Percentiles rank a stretch among this genome's conserved stretches.
Conservation (phyloP, 352 stramenopile genomes). For the Pythium insidiosum region DNA sequence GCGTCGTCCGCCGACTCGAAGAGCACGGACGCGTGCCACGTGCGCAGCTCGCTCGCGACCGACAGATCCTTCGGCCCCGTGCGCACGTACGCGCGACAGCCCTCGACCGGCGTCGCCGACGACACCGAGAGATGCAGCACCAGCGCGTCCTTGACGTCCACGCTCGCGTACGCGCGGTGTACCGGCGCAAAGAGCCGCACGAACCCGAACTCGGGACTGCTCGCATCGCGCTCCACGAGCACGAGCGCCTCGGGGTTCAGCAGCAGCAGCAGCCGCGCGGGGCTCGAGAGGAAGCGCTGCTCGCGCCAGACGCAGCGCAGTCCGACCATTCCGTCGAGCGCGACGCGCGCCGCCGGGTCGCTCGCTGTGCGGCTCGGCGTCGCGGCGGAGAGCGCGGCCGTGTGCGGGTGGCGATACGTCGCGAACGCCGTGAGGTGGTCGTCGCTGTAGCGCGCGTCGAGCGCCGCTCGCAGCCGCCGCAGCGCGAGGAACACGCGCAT, state of each 20-base stretch:
- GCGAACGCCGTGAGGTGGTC: slow-evolving; percentile 51
- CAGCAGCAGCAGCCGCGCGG: slow-evolving; percentile 52
- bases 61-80: slow-evolving; percentile 18
- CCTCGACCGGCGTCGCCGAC: slow-evolving; percentile 38
- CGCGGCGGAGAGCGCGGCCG: slow-evolving; percentile 25
- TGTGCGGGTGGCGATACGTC: slow-evolving; percentile 50
- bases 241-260: slow-evolving; percentile 70
- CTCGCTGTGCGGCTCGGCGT: slow-evolving; percentile 9
- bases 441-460: slow-evolving; percentile 32
- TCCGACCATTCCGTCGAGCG: slow-evolving; percentile 51
- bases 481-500: slow-evolving; percentile 65
- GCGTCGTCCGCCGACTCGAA: slow-evolving; percentile 59
- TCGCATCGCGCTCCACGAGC: slow-evolving; percentile 40
- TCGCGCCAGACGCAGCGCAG: slow-evolving; percentile 70
- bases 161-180: slow-evolving; percentile 59
- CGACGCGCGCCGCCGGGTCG: slow-evolving; percentile 12
- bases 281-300: slow-evolving; percentile 59
- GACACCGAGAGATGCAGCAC: slow-evolving; percentile 65
- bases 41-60: slow-evolving; percentile 18
- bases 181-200: slow-evolving; percentile 64
- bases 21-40: slow-evolving; percentile 58
- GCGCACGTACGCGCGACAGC: slow-evolving; percentile 56
- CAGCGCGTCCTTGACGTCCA: slow-evolving; percentile 61
- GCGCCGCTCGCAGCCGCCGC: slow-evolving; percentile 36
- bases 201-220: slow-evolving; percentile 21